Evolutionary conservation across 768 basidiomycete genomes (phyloP), one percentile per base, ranked within the genome.

Genomic region (Termitomyces sp.): DNA sequence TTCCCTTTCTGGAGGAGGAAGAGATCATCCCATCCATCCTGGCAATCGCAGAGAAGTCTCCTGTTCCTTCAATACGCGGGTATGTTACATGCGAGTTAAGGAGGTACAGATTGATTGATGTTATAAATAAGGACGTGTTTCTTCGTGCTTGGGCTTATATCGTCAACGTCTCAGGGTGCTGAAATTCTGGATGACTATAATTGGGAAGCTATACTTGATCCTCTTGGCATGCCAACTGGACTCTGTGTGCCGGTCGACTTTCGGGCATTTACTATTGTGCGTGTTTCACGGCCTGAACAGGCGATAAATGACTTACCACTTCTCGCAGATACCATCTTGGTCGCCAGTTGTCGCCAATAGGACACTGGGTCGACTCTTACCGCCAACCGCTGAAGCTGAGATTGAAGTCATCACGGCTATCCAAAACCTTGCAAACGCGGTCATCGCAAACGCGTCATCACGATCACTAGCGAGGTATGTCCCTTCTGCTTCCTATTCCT

Each of bases 1-100:
- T 98, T n/a, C 90, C 88, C 0, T 95, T 99, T 73, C 81, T 98
- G 36, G 96, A 98, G 69, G 95, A 96, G 63, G 94, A 97, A 71
- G 95, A 96, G 66, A 88, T 98, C 59, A 90, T 98, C 45, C 91
- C 94, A 24, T 84, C 86, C 7, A 89, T 99, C 58, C 79, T 98
- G 44, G 88, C 94, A 62, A 98, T 98, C 55, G 94, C 96, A 7
- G 92, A 94, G 68, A 82, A 90, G 60, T 97, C 96, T 1, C 82
- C 84, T 1, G 89, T 98, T 58, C 87, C 96, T 35, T 97, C 95
- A 6, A 88, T 98, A 33, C 80, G 94, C 80, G 97, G 96, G 96
- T 97, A 70, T 65, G 89, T 55, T 32, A 11, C 48, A 55, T 36
- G 11, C 22, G 38, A 22, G 52, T 57, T 40, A 46, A 18, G 45